Evolutionary conservation across 768 basidiomycete genomes (phyloP).

Genomic region (Pisolithus marmoratus): DNA sequence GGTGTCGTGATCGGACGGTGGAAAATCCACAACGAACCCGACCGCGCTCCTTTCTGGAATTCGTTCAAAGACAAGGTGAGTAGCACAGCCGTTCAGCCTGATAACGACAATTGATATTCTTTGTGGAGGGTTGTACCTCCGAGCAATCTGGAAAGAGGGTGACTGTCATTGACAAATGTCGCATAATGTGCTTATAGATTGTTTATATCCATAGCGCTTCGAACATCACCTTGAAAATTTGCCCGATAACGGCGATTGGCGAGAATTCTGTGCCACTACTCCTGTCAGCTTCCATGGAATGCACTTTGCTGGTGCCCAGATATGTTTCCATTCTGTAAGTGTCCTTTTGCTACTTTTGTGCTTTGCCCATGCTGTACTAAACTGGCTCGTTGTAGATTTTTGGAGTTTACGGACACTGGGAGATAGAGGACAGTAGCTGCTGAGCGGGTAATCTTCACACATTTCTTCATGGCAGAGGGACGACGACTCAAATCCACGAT

Average conservation of each 20-base stretch:
- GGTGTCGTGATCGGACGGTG: slow-evolving; percentile 19
- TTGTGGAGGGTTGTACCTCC: slow-evolving; percentile 21
- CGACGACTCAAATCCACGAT: too few relatives aligned
- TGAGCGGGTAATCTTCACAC: too few relatives aligned
- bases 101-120: not conserved
- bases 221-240: slow-evolving; percentile 23
- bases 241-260: slow-evolving; percentile 22
- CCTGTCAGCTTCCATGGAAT: slow-evolving; percentile 18
- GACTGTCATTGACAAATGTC: not conserved
- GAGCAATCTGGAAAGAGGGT: slow-evolving; percentile 21
- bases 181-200: not conserved
- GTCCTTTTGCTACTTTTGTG: not conserved
- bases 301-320: slow-evolving; percentile 17
- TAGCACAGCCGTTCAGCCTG: not conserved
- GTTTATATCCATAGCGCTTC: slow-evolving; percentile 13
- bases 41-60: slow-evolving; percentile 21
- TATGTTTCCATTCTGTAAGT: slow-evolving; percentile 14
- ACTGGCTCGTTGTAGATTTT: not conserved
- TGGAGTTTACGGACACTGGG: not conserved
- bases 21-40: slow-evolving; percentile 22
- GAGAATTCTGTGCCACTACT: slow-evolving; percentile 30
- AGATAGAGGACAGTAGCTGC: slow-evolving; percentile 2
- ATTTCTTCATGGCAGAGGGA: too few relatives aligned
- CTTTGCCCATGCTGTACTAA: too few relatives aligned
- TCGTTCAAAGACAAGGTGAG: slow-evolving; percentile 27